Evolutionary conservation across 2,329 filamentous ascomycete species (phyloP).

Genomic region (Penicillium nordicum): DNA sequence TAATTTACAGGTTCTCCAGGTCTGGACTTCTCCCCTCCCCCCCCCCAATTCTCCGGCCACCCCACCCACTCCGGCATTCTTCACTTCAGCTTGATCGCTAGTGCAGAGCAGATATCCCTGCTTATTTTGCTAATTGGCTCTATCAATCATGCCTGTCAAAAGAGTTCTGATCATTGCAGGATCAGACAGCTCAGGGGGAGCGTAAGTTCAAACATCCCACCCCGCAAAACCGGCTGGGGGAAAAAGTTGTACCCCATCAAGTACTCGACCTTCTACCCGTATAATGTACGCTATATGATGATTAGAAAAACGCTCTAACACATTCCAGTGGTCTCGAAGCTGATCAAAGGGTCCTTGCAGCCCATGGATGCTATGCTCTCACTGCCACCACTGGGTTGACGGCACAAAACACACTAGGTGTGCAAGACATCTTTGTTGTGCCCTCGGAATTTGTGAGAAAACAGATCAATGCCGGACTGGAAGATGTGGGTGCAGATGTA

Average conservation of each 20-base stretch:
- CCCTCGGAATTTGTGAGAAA: constrained; percentile 75
- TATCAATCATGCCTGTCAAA: constrained; percentile 36
- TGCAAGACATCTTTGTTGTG: constrained; percentile 74
- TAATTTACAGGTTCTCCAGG: too few relatives aligned
- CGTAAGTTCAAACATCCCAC: constrained; percentile 54
- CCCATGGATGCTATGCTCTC: constrained; percentile 92
- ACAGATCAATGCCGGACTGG: constrained; percentile 80
- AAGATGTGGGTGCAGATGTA: constrained; percentile 82
- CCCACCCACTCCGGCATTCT: constrained; percentile 12
- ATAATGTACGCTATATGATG: background rate
- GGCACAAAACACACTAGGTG: constrained; percentile 88
- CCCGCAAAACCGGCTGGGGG: background rate
- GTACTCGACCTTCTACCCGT: background rate
- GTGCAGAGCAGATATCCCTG: background rate
- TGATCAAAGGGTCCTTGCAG: constrained; percentile 89
- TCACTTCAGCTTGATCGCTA: background rate
- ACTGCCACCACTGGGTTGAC: constrained; percentile 93
- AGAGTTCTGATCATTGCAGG: constrained; percentile 79
- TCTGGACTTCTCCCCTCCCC: too few relatives aligned
- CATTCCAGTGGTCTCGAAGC: constrained; percentile 79
- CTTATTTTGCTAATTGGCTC: constrained; percentile 9
- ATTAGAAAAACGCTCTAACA: constrained; percentile 1
- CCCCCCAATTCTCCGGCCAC: background rate
- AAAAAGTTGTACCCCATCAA: background rate
- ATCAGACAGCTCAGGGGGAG: constrained; percentile 86